phyloP scores from a whole-genome alignment of 441 rosid species.

The Biscutella laevigata region DNA sequence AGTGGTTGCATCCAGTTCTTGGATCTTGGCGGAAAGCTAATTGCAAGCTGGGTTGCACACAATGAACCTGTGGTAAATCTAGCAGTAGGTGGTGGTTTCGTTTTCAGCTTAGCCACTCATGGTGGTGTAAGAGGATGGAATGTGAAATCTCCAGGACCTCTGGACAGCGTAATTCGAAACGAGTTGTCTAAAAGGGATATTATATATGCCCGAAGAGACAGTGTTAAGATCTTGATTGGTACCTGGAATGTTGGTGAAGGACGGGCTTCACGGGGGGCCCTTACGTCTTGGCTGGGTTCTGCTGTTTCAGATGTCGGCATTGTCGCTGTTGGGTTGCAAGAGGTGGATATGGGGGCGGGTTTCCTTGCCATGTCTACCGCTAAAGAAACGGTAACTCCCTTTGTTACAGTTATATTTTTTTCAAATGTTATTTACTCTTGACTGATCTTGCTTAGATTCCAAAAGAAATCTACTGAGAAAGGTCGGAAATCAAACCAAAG shows the following conservation, averaged over 20 bases:
- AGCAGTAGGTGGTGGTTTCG: conserved; percentile 57
- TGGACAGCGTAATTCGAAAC: conserved; percentile 56
- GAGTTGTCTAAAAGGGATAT: conserved; percentile 51
- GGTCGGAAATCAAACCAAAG: background rate
- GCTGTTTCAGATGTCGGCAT: conserved; percentile 79
- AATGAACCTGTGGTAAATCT: conserved; percentile 78
- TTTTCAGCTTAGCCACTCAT: conserved; percentile 87
- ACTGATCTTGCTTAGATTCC: too few relatives aligned
- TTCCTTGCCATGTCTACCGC: conserved; percentile 99
- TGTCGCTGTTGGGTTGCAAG: conserved; percentile 87
- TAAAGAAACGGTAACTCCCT: conserved; percentile 76
- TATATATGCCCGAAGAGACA: conserved; percentile 42
- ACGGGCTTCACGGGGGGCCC: conserved; percentile 71
- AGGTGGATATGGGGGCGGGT: conserved; percentile 98
- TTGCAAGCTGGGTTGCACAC: conserved; percentile 81
- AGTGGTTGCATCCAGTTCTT: conserved; percentile 73
- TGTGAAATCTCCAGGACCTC: conserved; percentile 78
- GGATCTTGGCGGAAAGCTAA: conserved; percentile 81
- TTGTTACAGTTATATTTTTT: background rate
- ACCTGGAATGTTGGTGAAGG: conserved; percentile 99
- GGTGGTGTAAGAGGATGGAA: conserved; percentile 97
- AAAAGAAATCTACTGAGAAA: too few relatives aligned
- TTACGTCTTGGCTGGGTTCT: conserved; percentile 79
- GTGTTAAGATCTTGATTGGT: conserved; percentile 65
- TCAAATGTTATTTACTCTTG: too few relatives aligned